phyloP scores from a whole-genome alignment of 495 filamentous ascomycete genomes.

The Penicillium silybi region DNA sequence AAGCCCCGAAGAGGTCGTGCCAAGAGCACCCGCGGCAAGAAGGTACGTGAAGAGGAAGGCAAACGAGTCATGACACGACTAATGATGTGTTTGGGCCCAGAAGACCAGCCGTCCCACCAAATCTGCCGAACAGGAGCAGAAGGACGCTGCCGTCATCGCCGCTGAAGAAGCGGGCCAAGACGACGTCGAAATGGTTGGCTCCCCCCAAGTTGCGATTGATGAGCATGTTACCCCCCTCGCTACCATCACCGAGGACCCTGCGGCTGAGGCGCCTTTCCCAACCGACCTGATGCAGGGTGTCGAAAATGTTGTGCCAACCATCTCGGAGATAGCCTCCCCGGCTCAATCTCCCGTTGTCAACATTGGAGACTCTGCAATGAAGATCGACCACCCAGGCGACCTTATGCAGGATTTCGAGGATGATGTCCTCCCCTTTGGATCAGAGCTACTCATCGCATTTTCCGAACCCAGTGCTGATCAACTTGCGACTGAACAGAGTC shows the following conservation, averaged over 20 bases:
- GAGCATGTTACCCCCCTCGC: neutral
- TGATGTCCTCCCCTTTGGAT: neutral
- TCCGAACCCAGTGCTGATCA: neutral
- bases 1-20: constrained; percentile 4
- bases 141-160: neutral
- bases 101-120: neutral
- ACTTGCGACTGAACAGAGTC: neutral
- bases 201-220: neutral
- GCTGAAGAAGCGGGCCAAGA: neutral
- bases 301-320: neutral
- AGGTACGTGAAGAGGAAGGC: constrained; percentile 1
- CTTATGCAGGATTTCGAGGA: neutral
- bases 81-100: neutral
- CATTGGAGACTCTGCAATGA: neutral
- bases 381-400: neutral
- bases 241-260: neutral
- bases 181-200: neutral
- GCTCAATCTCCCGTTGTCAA: neutral
- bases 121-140: neutral
- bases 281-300: neutral
- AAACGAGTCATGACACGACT: neutral
- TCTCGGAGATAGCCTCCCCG: neutral
- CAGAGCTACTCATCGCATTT: neutral
- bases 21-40: constrained; percentile 8
- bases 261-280: neutral